Conservation (phyloP, 192 early-diverging fungal genomes). For the Podila epigama region DNA sequence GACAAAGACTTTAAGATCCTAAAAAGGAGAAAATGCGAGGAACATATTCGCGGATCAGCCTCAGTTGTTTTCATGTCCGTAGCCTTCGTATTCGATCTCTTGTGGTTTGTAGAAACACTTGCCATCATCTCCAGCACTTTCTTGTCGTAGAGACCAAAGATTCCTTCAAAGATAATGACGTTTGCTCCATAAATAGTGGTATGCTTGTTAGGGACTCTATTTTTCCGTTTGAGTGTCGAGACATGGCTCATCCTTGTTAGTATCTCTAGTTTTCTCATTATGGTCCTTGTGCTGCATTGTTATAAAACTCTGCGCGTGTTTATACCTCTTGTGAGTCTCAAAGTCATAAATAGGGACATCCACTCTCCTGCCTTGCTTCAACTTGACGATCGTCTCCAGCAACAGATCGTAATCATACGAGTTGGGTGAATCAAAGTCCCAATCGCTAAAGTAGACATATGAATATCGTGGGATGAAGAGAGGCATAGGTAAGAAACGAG, state of each 20-base stretch:
- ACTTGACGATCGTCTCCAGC: conserved; percentile 69
- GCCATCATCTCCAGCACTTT: conserved; percentile 84
- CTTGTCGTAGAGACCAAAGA: conserved; percentile 93
- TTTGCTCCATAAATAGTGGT: conserved; percentile 91
- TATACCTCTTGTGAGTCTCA: conserved; percentile 78
- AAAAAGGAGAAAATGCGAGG: conserved; percentile 11
- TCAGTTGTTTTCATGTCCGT: too few species aligned
- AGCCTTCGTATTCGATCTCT: too few species aligned
- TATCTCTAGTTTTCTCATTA: too few species aligned
- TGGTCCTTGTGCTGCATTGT: neutral
- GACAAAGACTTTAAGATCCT: conserved; percentile 80
- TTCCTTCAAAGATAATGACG: conserved; percentile 97
- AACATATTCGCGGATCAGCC: too few species aligned
- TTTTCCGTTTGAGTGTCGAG: too few species aligned
- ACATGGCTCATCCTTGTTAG: too few species aligned
- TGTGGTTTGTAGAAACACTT: conserved; percentile 72
- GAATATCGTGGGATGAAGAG: neutral
- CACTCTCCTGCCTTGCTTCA: conserved; percentile 82
- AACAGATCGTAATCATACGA: conserved; percentile 87
- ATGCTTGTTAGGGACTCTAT: conserved; percentile 60
- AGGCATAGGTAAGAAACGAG: neutral
- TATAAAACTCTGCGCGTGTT: neutral
- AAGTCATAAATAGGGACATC: conserved; percentile 95
- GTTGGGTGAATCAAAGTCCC: conserved; percentile 93
- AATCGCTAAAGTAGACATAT: conserved; percentile 61